Evolutionary conservation across 352 stramenopile genomes (phyloP), one percentile per base, ranked within the genome.

Genomic region (Phytophthora pini): DNA sequence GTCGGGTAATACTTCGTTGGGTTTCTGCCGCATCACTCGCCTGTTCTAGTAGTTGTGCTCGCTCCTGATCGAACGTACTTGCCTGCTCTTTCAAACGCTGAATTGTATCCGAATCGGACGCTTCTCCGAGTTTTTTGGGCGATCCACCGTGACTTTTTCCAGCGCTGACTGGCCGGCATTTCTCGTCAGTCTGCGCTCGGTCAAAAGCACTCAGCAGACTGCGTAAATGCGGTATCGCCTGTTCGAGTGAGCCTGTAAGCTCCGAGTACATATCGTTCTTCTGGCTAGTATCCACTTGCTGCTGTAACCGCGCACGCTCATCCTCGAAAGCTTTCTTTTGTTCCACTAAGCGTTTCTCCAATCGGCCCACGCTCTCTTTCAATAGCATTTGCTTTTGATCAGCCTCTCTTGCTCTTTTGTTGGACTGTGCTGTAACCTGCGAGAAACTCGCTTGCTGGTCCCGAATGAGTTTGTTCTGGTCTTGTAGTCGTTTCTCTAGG

Each of bases 171-270:
- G 36, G 24, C 12, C 8, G 8, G 22, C 55, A 36, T 56, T 63
- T 54, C 5, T 63, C 44, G 12, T 43, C 32, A n/a, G 27, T 24
- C 22, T 24, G 36, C 2, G 57, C 17, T 48, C 55, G 61, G 7
- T 69, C 61, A 31, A 63, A 69, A 0, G 47, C 29, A 58, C n/a
- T 58, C 45, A 69, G 32, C 11, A 64, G n/a, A 24, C 31, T 64
- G 13, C 54, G 45, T 13, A 69, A 13, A 11, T 69, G 46, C 9
- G 53, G 61, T 11, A 69, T 47, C 4, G 47, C 31, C 9, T 13
- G 22, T 26, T 63, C 54, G 15, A 64, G 61, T 5, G 52, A 63
- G 13, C 15, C 45, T 5, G 12, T 52, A 13, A 68, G 36, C 11
- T 63, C 39, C 13, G 22, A 22, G 8, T 63, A 20, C 6, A 36